Evolutionary conservation across 1,284 basidiomycete genomes (phyloP), one percentile per base, ranked within the genome.

Genomic region (Cryptococcus amylolentus): DNA sequence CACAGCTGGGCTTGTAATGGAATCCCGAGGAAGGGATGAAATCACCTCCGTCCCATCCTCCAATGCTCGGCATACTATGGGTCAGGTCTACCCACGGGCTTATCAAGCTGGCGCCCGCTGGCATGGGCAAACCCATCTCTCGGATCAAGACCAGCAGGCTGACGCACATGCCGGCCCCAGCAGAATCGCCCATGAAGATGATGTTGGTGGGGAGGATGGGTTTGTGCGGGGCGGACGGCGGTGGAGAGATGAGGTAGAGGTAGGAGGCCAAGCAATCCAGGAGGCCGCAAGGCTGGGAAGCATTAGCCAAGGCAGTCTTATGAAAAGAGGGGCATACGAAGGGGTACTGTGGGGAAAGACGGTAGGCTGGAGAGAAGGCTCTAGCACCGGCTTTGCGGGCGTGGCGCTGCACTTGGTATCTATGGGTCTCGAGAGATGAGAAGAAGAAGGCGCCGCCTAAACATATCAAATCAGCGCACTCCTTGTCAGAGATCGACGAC

Each of bases 51-150:
- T 72, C 70, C 55, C 64, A 69, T 12, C 70, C 69, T 26, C 67
- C 67, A 44, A 95, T 84, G 61, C 89, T 93, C 0, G 90, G 89
- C 77, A 97, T 96, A 0, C 88, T 92, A 74, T 98, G 94, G 0
- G 91, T 93, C 49, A 97, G 77, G 75, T 97, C 94, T 74, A 89
- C 89, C 91, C 90, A 95, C 0, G 91, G 91, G 12, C 88, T 91
- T 63, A 94, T 85, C 38, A 93, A 79, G 37, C 91, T 81, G 1
- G 84, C 89, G 7, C 90, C 92, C 4, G 91, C 90, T 0, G 94
- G 94, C 63, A 84, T 72, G 1, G 92, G 93, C 31, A 95, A 78
- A 0, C 84, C 86, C 37, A 85, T 79, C 72, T 98, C 95, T 6
- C 95, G 87, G 42, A 98, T 84, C 13, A 95, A 80, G 67, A 94